Percentiles rank a stretch among this genome's conserved stretches.
These are phyloP conservation scores for Xylariaceae sp. DNA, from an alignment of 2,329 filamentous ascomycete genomes.

Conservation along the genomic window DNA sequence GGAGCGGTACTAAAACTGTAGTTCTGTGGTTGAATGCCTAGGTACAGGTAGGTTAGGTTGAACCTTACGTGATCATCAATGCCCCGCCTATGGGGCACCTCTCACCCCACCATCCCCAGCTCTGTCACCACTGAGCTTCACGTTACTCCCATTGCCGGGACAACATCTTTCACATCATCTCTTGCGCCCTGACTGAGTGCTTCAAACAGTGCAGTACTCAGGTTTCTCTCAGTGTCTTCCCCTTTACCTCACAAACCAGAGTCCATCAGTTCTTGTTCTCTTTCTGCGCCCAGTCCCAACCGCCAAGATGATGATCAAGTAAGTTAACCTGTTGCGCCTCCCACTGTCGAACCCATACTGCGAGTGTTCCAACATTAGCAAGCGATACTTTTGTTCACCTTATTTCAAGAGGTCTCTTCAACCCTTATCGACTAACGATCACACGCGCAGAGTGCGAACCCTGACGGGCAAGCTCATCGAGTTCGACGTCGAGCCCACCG, in stretches of 20 bases:
- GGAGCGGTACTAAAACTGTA: no score
- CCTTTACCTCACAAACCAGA: neutral
- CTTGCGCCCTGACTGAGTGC: no score
- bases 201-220: no score
- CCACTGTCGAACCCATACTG: constrained; percentile 6
- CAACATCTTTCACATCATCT: no score
- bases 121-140: no score
- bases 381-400: neutral
- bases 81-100: no score
- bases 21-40: no score
- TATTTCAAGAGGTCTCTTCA: neutral
- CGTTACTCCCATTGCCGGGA: no score
- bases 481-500: constrained; percentile 90
- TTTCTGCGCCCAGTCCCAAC: neutral
- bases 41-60: no score
- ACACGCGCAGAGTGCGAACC: constrained; percentile 75
- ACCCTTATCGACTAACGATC: constrained; percentile 7
- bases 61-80: no score
- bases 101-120: no score
- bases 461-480: constrained; percentile 99
- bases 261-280: no score
- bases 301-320: constrained; percentile 30
- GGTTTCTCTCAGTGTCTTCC: neutral
- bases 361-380: neutral
- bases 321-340: constrained; percentile 9